Evolutionary conservation across 495 filamentous ascomycete genomes (phyloP), one percentile per base, ranked within the genome.

Genomic region (Lasiosphaeria ovina): DNA sequence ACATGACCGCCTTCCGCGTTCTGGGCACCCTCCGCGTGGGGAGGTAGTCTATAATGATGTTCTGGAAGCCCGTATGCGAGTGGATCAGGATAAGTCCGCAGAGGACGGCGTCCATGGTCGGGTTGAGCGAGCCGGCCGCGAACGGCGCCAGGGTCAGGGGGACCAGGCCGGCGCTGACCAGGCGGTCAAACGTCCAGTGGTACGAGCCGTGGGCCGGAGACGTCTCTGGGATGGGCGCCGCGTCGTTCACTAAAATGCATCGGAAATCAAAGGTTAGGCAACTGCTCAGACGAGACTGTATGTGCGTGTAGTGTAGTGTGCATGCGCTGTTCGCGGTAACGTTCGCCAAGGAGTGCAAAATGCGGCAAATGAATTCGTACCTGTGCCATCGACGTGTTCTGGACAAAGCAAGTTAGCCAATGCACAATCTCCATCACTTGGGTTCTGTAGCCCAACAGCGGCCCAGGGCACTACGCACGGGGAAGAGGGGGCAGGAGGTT

Each of bases 131-230:
- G 67, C 92, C 91, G 36, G 89, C 87, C 51, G 91, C 92, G 80
- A 98, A 98, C 49, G 94, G 94, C 40, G 91, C 89, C 58, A 98
- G 77, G 63, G 87, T 92, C 53, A 98, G 78, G 50, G 95, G 94
- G 59, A 98, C 74, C 48, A 98, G 85, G 47, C 83, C 88, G 16
- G 81, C 87, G 55, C 87, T 85, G 60, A 97, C 76, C 16, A 93
- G 69, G 48, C 94, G 87, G 82, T 98, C 94, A 71, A 97, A 96
- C 62, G 89, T 87, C 94, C 94, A 98, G 82, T 98, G 94, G 82
- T 98, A 98, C 74, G 89, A 93, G 56, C 94, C 95, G 75, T 98
- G 87, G 24, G 83, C 78, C 14, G 92, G 86, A 55, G 82, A 85
- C 44, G 89, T 65, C 9, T 80, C 64, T 33, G 91, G 92, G n/a